These are phyloP conservation scores for Paramecium pentaurelia DNA, from an alignment of 73 alveolate genomes.

Conservation along the genomic window DNA sequence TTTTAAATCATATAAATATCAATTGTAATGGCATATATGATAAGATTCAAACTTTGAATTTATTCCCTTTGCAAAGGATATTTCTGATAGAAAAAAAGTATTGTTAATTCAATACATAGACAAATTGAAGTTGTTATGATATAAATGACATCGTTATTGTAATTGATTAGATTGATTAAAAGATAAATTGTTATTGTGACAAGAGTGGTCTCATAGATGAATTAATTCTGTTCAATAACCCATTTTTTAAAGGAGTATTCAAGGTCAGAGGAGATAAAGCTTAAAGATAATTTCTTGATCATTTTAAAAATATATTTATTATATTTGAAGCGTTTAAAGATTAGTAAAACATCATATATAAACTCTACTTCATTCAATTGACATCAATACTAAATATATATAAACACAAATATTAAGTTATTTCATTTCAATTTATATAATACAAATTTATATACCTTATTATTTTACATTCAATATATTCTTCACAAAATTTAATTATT, in stretches of 20 bases:
- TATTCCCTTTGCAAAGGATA: not conserved
- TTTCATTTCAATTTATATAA: not conserved
- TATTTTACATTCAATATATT: not conserved
- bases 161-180: not conserved
- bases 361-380: not conserved
- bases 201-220: not conserved
- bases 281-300: not conserved
- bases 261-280: not conserved
- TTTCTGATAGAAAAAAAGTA: not conserved
- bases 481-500: not conserved
- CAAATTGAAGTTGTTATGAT: not conserved
- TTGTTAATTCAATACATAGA: not conserved
- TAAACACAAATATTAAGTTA: not conserved
- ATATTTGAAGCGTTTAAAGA: not conserved
- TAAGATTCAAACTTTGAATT: not conserved
- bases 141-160: not conserved
- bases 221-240: not conserved
- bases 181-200: not conserved
- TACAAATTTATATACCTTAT: not conserved
- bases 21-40: not conserved
- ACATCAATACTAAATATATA: not conserved
- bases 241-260: not conserved
- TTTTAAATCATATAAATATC: not conserved
- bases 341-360: not conserved
- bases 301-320: not conserved